Evolutionary conservation across 1,139 yeast genomes (phyloP).

Genomic region (Lodderomyces beijingensis): DNA sequence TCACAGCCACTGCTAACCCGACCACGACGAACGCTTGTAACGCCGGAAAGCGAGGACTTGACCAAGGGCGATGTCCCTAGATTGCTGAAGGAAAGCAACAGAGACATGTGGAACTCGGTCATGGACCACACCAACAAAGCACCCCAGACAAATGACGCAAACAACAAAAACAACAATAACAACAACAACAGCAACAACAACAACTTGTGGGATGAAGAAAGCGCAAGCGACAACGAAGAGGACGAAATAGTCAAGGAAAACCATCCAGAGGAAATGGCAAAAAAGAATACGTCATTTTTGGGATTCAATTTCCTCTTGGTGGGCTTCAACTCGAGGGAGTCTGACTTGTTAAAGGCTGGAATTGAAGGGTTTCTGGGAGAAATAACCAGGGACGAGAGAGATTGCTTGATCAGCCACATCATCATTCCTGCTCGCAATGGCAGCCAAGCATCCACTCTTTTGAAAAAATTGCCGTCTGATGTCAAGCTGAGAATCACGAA

Average conservation of each 20-base stretch:
- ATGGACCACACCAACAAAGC: constrained; percentile 32
- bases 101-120: constrained; percentile 47
- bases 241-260: neutral
- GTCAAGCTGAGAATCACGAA: constrained; percentile 20
- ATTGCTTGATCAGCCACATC: constrained; percentile 31
- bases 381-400: constrained; percentile 18
- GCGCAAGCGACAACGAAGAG: constrained; percentile 11
- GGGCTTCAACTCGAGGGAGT: constrained; percentile 36
- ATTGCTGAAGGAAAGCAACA: constrained; percentile 15
- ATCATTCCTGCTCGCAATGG: constrained; percentile 40
- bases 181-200: constrained; percentile 14
- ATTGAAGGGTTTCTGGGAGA: constrained; percentile 43
- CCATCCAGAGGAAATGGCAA: neutral
- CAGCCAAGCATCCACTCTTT: constrained; percentile 20
- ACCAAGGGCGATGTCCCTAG: constrained; percentile 7
- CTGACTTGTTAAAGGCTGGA: constrained; percentile 28
- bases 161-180: constrained; percentile 1
- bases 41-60: constrained; percentile 3
- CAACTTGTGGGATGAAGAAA: constrained; percentile 26
- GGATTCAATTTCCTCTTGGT: constrained; percentile 33
- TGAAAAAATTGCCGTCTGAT: constrained; percentile 22
- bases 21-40: constrained; percentile 3
- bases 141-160: constrained; percentile 9
- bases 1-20: too few species aligned
- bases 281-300: constrained; percentile 23